Evolutionary conservation across 441 rosid species (phyloP), one percentile per base, ranked within the genome.

Genomic region (Dalechampia spathulata): DNA sequence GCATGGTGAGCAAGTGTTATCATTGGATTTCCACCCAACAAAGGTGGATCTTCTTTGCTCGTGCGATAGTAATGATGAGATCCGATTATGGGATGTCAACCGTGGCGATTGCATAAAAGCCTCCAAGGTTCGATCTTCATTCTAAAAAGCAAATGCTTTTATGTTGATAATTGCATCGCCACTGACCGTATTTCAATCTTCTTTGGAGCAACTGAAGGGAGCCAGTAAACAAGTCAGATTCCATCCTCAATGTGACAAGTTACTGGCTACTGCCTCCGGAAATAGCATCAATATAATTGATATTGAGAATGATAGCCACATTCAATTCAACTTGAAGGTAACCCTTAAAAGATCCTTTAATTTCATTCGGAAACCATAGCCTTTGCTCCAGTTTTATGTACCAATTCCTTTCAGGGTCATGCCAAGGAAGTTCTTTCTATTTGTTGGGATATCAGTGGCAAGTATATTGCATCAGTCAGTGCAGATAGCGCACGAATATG

Each of bases 11-110:
- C 57, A 46, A 56, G 77, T 78, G 50, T 32, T 40, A 28, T 66
- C 83, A 53, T 50, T 73, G 50, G 83, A 75, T 59, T 75, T 78
- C 52, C 78, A 75, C 63, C 80, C 78, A 7, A 59, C 52, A 37
- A 58, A 62, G 37, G 50, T 52, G 1, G 75, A 75, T 47, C 56
- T 71, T 20, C 77, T 75, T 48, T 73, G 75, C 58, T 78, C 75
- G 16, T 66, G 73, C 42, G 81, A 73, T 39, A 34, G 51, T 23
- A 51, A 73, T 55, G 72, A 69, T 52, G 77, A 70, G 59, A 75
- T 78, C 22, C 58, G 77, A 13, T 45, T 73, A 14, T 78, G 83
- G 83, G 57, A 75, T 46, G 48, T 73, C 49, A 47, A 69, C 36
- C 60, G 61, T 0, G 13, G 62, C 45, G 48, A 59, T 48, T 78